Evolutionary conservation across 2,329 filamentous ascomycete species (phyloP), one percentile per base, ranked within the genome.

Genomic region (Zymoseptoria ardabiliae): DNA sequence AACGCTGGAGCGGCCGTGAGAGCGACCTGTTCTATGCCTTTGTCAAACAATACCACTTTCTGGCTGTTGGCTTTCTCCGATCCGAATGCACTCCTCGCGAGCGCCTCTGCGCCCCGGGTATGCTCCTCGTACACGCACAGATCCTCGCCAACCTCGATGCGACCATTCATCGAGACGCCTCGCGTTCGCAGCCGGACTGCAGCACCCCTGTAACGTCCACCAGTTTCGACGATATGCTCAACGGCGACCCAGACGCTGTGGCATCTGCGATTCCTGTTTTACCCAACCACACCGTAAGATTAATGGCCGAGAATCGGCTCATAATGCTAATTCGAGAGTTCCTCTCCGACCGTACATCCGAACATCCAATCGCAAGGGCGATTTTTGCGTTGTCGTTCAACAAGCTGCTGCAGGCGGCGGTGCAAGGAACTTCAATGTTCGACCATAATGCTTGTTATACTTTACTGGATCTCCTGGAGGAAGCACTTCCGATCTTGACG

Each of bases 1-100:
- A 88, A 48, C 85, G 91, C 61, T 97, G 92, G 92, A 87, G 85
- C 62, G 92, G 92, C 13, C 85, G 86, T 2, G 91, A 96, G 67
- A 95, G 89, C 3, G 92, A 96, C 69, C 78, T 97, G 35, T 90
- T 96, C 71, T 96, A 93, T 75, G 88, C 95, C 51, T 97, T 97
- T 69, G 85, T 86, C 76, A 96, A 96, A 74, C 87, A 94, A 71
- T 95, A 89, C 68, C 89, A 93, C 72, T 82, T 93, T 20, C 79
- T 97, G 2, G 81, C 87, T 3, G 85, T 89, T 49, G 89, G 94
- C 61, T 81, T 77, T 64, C 69, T 78, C 8, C 77, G 71, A 1
- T 59, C 66, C 7, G 78, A 80, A 30, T 75, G 81, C 7, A 78
- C 80, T 53, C 77, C 79, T 57, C 73, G 75, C n/a, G 81, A 85